Evolutionary conservation across 1,284 basidiomycete genomes (phyloP).

Genomic region (Chalciporus sp.): DNA sequence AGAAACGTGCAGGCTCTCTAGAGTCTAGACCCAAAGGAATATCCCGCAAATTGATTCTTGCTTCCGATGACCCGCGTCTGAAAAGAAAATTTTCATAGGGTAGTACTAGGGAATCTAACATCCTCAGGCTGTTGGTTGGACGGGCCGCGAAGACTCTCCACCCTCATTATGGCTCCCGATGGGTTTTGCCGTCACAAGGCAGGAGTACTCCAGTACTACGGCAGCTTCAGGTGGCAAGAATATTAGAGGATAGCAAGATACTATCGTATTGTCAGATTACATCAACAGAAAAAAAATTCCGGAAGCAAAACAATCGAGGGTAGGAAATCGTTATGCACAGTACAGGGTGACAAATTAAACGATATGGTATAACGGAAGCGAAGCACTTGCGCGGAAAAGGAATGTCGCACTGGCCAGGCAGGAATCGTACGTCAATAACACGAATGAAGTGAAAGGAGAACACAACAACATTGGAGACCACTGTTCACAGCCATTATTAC

Average conservation of each 20-base stretch:
- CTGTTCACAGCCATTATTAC: constrained; percentile 33
- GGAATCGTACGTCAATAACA: neutral
- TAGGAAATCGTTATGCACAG: constrained; percentile 24
- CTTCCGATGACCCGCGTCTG: too few relatives aligned
- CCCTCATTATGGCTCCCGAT: too few relatives aligned
- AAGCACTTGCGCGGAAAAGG: constrained; percentile 14
- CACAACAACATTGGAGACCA: constrained; percentile 20
- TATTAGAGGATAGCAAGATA: constrained; percentile 20
- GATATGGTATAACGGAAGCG: constrained; percentile 22
- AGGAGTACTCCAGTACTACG: too few relatives aligned
- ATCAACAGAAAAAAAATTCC: constrained; percentile 1
- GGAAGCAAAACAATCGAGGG: neutral
- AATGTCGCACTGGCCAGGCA: constrained; percentile 7
- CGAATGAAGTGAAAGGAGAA: neutral
- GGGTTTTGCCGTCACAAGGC: too few relatives aligned
- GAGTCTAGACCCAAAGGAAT: too few relatives aligned
- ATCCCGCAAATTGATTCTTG: neutral
- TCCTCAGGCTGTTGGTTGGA: too few relatives aligned
- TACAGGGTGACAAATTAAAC: constrained; percentile 27
- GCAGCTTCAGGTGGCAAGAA: constrained; percentile 7
- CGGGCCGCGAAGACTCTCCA: too few relatives aligned
- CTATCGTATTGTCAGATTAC: constrained; percentile 21
- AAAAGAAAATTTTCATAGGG: too few relatives aligned
- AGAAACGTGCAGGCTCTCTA: too few relatives aligned
- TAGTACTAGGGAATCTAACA: too few relatives aligned